Conservation (phyloP, 169 alveolate genomes). For the Eimeria acervulina region DNA sequence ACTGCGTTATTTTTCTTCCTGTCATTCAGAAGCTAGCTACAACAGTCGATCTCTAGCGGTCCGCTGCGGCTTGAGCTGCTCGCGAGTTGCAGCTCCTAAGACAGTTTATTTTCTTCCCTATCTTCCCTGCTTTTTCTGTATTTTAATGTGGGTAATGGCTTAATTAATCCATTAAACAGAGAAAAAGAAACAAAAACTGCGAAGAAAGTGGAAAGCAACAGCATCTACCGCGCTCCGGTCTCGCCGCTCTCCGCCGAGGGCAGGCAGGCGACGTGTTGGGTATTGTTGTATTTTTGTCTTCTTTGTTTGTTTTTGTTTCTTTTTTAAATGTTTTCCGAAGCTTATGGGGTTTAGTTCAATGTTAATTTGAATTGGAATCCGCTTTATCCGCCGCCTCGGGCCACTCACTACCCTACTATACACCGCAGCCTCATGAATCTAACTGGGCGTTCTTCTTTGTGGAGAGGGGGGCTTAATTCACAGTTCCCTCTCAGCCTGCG, state of each 20-base stretch:
- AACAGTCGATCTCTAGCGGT: no score
- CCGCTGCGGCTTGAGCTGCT: no score
- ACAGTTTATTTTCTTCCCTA: no score
- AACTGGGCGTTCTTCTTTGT: background rate
- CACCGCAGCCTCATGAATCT: background rate
- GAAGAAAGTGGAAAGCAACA: no score
- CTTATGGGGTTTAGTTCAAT: background rate
- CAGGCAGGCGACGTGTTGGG: background rate
- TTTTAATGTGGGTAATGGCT: no score
- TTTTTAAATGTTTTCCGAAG: no score
- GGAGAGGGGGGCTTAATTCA: background rate
- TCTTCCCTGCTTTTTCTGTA: no score
- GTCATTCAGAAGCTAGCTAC: no score
- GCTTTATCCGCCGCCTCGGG: background rate
- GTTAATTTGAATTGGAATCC: background rate
- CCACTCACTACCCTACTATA: background rate
- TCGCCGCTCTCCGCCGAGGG: slow-evolving; percentile 10
- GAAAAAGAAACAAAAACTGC: no score
- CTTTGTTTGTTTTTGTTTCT: background rate
- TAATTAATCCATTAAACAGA: no score
- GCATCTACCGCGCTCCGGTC: background rate
- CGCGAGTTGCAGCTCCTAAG: no score
- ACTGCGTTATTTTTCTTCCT: no score
- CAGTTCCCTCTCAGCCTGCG: background rate
- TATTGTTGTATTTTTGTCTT: background rate